Percentiles rank a stretch among this genome's conserved stretches.
These are phyloP conservation scores for Arthrobotrys conoides DNA, from an alignment of 2,329 filamentous ascomycete genomes.

Conservation along the genomic window DNA sequence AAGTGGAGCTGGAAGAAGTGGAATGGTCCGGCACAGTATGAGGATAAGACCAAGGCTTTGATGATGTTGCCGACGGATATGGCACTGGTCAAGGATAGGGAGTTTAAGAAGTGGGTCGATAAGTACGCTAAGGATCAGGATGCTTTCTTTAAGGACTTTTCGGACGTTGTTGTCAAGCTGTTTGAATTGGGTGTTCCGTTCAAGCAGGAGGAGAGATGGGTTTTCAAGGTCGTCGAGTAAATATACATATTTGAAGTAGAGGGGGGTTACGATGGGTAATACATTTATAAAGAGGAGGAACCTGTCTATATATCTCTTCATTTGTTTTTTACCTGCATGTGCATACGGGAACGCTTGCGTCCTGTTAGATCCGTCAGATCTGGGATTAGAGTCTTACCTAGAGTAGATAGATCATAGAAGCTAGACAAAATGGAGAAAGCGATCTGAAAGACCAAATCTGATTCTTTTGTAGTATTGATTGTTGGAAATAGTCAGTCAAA, in stretches of 20 bases:
- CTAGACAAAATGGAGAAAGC: conserved; percentile 24
- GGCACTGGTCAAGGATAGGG: conserved; percentile 87
- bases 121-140: conserved; percentile 93
- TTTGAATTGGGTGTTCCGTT: conserved; percentile 97
- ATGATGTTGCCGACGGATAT: conserved; percentile 99
- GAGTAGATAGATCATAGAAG: conserved; percentile 20
- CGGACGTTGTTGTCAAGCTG: conserved; percentile 81
- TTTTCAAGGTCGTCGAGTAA: conserved; percentile 74
- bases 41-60: conserved; percentile 86
- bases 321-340: conserved; percentile 22
- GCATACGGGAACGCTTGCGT: conserved; percentile 41
- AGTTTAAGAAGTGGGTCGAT: conserved; percentile 83
- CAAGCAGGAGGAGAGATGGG: conserved; percentile 75
- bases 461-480: background rate
- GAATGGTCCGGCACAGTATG: conserved; percentile 90
- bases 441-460: conserved; percentile 2
- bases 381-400: conserved; percentile 11
- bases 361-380: conserved; percentile 18
- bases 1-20: conserved; percentile 94
- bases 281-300: background rate
- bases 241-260: background rate
- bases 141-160: conserved; percentile 93
- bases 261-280: conserved; percentile 19
- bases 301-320: conserved; percentile 24
- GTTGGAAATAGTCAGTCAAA: no score